Evolutionary conservation across 1,139 yeast species (phyloP), one percentile per base, ranked within the genome.

Genomic region (Saccharomyces hybrid): DNA sequence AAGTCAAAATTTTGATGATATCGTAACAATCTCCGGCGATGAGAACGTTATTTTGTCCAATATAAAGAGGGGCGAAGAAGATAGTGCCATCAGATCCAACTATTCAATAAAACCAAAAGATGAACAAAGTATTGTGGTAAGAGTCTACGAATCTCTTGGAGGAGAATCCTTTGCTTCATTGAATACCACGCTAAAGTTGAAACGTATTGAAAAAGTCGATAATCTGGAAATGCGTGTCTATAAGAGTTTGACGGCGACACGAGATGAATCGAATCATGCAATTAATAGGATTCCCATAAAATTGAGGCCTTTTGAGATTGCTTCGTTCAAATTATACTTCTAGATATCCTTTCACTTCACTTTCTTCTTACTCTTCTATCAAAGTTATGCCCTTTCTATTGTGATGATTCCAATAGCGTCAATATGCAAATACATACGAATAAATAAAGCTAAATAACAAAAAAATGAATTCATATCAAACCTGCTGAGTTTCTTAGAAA

Each of bases 1-100:
- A 1, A 87, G 88, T n/a, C 76, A 79, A 57, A 77, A 83, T 49
- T 95, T 88, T 1, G 81, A 84, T 71, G 83, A 84, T 64, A 84
- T 89, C 73, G 88, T 90, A 71, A 83, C 81, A 65, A 83, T 81
- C 47, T 53, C 67, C 7, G 87, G 86, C 25, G 82, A 78, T 54
- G 72, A 73, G 11, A 81, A 83, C 52, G 73, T 90, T 57, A 77
- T 90, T 8, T 72, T 93, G 56, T 83, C 95, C 8, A 85, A 89
- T 58, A 71, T 93, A 53, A 93, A 93, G 72, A 81, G 97, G 63
- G 90, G 89, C 25, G 98, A 91, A 66, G 91, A 88, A 66, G 97
- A 91, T 66, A 74, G 69, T 42, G 86, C 80, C 53, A 73, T 80
- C 42, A 66, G 67, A 42, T 71, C 70, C 20, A 66, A 73, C 28